These are phyloP conservation scores for Oidium heveae DNA, from an alignment of 2,329 filamentous ascomycete genomes.

Conservation along the genomic window DNA sequence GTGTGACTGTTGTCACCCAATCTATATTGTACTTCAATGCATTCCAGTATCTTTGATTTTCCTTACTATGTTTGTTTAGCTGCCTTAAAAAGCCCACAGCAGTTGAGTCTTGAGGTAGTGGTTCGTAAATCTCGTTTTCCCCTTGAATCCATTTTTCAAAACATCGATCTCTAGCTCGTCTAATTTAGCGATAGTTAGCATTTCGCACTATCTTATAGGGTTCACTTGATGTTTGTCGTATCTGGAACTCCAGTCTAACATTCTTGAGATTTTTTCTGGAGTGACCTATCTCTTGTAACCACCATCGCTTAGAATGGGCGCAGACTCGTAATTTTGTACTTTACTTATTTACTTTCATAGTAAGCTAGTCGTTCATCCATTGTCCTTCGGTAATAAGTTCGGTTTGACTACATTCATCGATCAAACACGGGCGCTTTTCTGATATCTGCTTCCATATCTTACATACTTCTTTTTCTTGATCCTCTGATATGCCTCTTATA, in stretches of 20 bases:
- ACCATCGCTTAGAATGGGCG: not conserved
- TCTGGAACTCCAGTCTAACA: not conserved
- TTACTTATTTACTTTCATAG: not conserved
- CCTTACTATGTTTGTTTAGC: not conserved
- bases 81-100: not conserved
- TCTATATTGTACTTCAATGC: not conserved
- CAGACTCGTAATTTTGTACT: not conserved
- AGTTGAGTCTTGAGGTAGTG: not conserved
- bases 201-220: not conserved
- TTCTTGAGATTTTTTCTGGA: not conserved
- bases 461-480: not conserved
- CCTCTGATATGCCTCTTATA: not conserved
- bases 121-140: not conserved
- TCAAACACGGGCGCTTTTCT: not conserved
- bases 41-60: not conserved
- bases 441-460: not conserved
- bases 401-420: not conserved
- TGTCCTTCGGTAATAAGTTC: not conserved
- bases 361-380: not conserved
- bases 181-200: not conserved
- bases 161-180: not conserved
- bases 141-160: not conserved
- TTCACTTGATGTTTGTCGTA: not conserved
- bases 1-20: not conserved
- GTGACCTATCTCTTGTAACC: not conserved